Conservation (phyloP, 805 yeast species). For the Zygoascus biomembranicola region DNA sequence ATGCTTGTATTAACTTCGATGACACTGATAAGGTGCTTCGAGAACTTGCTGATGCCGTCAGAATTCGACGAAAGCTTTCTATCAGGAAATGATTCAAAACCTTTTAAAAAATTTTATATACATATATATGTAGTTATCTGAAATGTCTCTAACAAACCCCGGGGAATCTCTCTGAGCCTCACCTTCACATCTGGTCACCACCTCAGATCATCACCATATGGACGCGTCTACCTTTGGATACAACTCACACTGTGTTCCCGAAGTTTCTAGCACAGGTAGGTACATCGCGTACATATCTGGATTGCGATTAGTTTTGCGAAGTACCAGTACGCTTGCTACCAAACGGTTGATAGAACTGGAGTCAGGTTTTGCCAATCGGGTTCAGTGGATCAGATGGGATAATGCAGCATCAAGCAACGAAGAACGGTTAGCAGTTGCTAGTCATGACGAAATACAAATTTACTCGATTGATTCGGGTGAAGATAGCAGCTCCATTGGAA, state of each 20-base stretch:
- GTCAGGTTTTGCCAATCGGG: conserved; percentile 7
- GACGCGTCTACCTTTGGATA: conserved; percentile 2
- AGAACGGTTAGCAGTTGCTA: conserved; percentile 16
- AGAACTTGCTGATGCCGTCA: conserved; percentile 70
- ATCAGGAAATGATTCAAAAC: neutral
- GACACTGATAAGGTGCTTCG: conserved; percentile 66
- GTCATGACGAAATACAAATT: conserved; percentile 8
- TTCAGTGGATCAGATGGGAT: conserved; percentile 15
- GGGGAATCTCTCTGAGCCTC: neutral
- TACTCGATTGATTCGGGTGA: conserved; percentile 7
- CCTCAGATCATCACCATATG: neutral
- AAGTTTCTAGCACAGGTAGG: conserved; percentile 10
- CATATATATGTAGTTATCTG: neutral
- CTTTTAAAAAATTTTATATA: neutral
- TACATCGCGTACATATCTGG: conserved; percentile 17
- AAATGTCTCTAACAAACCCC: neutral
- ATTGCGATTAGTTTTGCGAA: conserved; percentile 13
- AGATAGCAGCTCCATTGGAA: conserved; percentile 3
- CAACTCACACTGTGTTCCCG: conserved; percentile 8
- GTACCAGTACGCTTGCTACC: conserved; percentile 10
- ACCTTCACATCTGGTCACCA: neutral
- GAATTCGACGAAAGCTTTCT: conserved; percentile 50
- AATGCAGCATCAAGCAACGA: neutral
- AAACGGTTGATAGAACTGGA: conserved; percentile 10
- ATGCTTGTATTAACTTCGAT: conserved; percentile 92